Evolutionary conservation across 2,329 filamentous ascomycete genomes (phyloP).

Genomic region (Xylariales sp.): DNA sequence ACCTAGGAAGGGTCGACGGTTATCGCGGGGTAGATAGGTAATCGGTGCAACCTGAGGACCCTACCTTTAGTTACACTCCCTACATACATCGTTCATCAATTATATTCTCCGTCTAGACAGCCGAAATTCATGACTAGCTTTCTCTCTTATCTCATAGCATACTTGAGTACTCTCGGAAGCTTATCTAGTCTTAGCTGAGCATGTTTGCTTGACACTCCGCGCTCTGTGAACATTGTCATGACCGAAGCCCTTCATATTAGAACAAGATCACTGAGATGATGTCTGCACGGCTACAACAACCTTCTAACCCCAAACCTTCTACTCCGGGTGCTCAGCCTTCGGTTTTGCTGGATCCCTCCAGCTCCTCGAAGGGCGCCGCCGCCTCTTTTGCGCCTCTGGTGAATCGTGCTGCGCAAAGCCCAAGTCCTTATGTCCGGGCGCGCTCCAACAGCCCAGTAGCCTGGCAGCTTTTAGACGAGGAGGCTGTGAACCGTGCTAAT

Average conservation of each 20-base stretch:
- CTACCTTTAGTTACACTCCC: too few species aligned
- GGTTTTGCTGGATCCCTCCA: constrained; percentile 2
- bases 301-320: constrained; percentile 23
- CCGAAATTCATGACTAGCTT: constrained; percentile 13
- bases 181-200: neutral
- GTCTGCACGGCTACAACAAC: constrained; percentile 40
- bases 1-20: constrained; percentile 9
- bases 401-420: constrained; percentile 55
- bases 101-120: neutral
- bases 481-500: constrained; percentile 80
- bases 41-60: neutral
- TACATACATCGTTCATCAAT: too few species aligned
- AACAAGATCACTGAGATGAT: constrained; percentile 36
- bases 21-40: constrained; percentile 30
- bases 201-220: constrained; percentile 1
- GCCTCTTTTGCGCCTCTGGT: constrained; percentile 44
- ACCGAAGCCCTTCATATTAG: constrained; percentile 1
- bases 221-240: constrained; percentile 25
- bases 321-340: neutral
- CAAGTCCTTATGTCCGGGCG: constrained; percentile 71
- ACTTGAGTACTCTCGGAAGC: neutral
- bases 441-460: constrained; percentile 85
- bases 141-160: constrained; percentile 2
- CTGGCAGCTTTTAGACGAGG: constrained; percentile 89
- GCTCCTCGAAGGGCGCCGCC: constrained; percentile 18